Evolutionary conservation across 306 rosid genomes (phyloP).

Genomic region (Dicorynia guianensis): DNA sequence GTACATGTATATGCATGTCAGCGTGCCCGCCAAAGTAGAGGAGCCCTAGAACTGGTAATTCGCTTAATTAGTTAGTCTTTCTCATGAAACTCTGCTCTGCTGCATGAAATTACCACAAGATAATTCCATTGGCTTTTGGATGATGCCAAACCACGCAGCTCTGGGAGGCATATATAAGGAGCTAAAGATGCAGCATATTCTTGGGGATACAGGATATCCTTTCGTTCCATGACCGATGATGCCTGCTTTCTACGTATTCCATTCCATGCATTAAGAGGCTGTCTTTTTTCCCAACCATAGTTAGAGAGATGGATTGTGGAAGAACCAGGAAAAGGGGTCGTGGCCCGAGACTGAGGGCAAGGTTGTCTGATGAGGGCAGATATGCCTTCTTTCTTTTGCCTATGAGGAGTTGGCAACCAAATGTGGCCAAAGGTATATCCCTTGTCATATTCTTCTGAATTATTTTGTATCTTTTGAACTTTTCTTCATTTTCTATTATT

Average conservation of each 20-base stretch:
- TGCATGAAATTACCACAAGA: background rate
- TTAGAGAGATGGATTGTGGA: conserved; percentile 1
- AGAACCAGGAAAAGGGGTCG: background rate
- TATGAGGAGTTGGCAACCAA: conserved; percentile 23
- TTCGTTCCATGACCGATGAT: conserved; percentile 29
- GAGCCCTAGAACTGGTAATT: conserved; percentile 59
- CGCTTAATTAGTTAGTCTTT: conserved; percentile 35
- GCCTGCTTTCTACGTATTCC: conserved; percentile 53
- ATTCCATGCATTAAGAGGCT: conserved; percentile 12
- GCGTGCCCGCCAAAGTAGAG: conserved; percentile 64
- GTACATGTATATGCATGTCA: too few relatives aligned
- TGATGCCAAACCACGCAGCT: conserved; percentile 9
- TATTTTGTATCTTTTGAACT: background rate
- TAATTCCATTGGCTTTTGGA: background rate
- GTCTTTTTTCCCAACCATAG: conserved; percentile 18
- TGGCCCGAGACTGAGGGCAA: background rate
- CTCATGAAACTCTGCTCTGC: too few relatives aligned
- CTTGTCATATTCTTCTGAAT: conserved; percentile 51
- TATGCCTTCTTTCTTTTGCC: conserved; percentile 46
- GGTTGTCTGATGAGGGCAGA: conserved; percentile 6
- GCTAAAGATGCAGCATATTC: conserved; percentile 54
- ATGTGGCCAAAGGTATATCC: conserved; percentile 49
- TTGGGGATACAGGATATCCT: conserved; percentile 52
- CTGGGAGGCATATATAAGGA: conserved; percentile 31
- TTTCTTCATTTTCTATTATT: too few relatives aligned